A percentile compares a stretch with the other conserved stretches of the same genome.
Conservation (phyloP, 768 basidiomycete species). For the Lentinula detonsa region DNA sequence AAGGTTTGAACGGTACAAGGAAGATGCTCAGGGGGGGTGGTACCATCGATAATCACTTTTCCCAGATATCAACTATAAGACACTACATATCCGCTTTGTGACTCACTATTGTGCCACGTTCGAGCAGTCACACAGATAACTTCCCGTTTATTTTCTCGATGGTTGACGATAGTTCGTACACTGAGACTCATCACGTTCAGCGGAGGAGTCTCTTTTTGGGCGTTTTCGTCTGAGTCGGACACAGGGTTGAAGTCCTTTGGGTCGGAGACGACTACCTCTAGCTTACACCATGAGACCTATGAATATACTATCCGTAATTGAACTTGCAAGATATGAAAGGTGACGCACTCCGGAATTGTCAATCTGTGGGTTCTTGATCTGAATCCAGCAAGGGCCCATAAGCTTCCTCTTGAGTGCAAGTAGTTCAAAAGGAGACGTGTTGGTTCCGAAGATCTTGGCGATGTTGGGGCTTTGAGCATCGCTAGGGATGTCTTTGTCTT, state of each 20-base stretch:
- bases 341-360: slow-evolving; percentile 71
- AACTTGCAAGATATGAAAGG: slow-evolving; percentile 2
- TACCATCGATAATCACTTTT: slow-evolving; percentile 83
- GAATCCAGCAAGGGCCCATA: slow-evolving; percentile 98
- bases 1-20: slow-evolving; percentile 83
- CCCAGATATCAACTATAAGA: not conserved
- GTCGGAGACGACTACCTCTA: slow-evolving; percentile 77
- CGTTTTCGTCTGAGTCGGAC: slow-evolving; percentile 58
- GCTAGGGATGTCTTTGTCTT: slow-evolving; percentile 71
- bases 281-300: slow-evolving; percentile 95
- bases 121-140: slow-evolving; percentile 80
- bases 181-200: slow-evolving; percentile 88
- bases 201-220: slow-evolving; percentile 79
- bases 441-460: slow-evolving; percentile 83
- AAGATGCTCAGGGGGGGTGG: slow-evolving; percentile 82
- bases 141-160: slow-evolving; percentile 91
- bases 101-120: slow-evolving; percentile 64
- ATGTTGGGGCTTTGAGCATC: slow-evolving; percentile 80
- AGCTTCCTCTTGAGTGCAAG: slow-evolving; percentile 94
- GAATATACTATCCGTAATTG: not conserved
- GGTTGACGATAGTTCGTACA: slow-evolving; percentile 87
- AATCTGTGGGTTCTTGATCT: slow-evolving; percentile 69
- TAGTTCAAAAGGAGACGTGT: slow-evolving; percentile 87
- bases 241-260: slow-evolving; percentile 89
- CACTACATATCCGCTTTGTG: not conserved